phyloP scores from a whole-genome alignment of 1,139 yeast genomes.

The Lodderomyces jiufengensis region DNA sequence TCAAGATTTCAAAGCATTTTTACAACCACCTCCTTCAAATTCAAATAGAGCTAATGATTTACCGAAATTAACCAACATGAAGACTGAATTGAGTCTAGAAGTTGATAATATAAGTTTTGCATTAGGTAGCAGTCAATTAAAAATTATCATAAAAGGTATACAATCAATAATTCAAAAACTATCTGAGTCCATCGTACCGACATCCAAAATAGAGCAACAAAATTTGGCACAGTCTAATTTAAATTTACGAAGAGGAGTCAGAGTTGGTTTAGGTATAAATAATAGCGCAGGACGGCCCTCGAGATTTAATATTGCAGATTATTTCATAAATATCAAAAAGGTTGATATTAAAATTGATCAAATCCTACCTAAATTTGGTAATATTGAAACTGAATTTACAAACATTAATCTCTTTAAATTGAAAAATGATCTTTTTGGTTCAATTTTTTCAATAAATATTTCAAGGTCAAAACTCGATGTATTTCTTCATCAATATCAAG shows the following conservation, averaged over 20 bases:
- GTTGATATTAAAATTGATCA: constrained; percentile 24
- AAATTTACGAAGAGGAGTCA: constrained; percentile 7
- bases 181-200: too few species aligned
- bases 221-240: constrained; percentile 3
- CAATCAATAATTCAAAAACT: constrained; percentile 1
- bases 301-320: constrained; percentile 15
- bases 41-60: constrained; percentile 9
- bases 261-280: constrained; percentile 10
- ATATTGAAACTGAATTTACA: constrained; percentile 23
- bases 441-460: constrained; percentile 19
- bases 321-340: constrained; percentile 22
- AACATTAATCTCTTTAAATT: constrained; percentile 28
- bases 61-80: constrained; percentile 22
- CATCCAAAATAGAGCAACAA: too few species aligned
- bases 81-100: constrained; percentile 17
- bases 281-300: constrained; percentile 4
- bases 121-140: constrained; percentile 14
- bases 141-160: constrained; percentile 14
- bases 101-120: constrained; percentile 19
- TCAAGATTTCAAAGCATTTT: constrained; percentile 25
- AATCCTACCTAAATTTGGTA: constrained; percentile 45
- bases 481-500: constrained; percentile 24
- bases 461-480: constrained; percentile 18
- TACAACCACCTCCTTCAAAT: constrained; percentile 16
- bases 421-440: constrained; percentile 32